Base-by-base conservation (phyloP, 441 rosid species). In the Gossypium trilobum region DNA sequence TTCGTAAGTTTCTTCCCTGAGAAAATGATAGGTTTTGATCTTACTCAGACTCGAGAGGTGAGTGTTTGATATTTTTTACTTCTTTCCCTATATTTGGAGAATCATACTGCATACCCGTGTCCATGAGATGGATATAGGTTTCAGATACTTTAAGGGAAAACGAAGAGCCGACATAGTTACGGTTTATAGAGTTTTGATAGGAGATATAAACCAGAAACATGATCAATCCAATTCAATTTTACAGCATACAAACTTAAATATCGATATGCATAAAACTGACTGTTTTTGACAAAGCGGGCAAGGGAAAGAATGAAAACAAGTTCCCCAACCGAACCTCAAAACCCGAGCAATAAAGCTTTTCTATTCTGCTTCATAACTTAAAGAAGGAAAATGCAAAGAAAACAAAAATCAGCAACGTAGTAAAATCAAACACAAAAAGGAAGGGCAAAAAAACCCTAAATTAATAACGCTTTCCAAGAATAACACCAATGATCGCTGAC, bases 381-480 rank as follows among this genome's bases (percentile, higher is more conserved):
- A n/a, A 71, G 14, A 56, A 42, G 63, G 22, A 13, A 68, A 23
- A 67, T 31, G n/a, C 16, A 58, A 71, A 46, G 42, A 36, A 71
- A 29, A 48, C 14, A 13, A 13, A 27, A 75, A 75, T 29, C 65
- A 36, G 22, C 29, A 3, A 3, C 3, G 68, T 6, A 10, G 68
- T 25, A 62, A 62, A 19, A 63, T 36, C 79, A 54, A 58, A 46
- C 25, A 48, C 22, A 59, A 11, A n/a, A 83, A 50, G 72, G 42
- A 6, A 36, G 42, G 42, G 42, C 10, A 0, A 7, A 36, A 33
- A 33, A 36, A 0, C 13, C 13, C 10, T 59, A 19, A 78, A 74
- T 84, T 88, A 95, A 71, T 91, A 95, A 65, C 85, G 79, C 79
- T 89, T 95, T 58, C 98, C 99, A 65, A 95, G 85, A 78, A 87